Evolutionary conservation across 2,329 filamentous ascomycete species (phyloP), one percentile per base, ranked within the genome.

Genomic region (Penicillium fuscoglaucum): DNA sequence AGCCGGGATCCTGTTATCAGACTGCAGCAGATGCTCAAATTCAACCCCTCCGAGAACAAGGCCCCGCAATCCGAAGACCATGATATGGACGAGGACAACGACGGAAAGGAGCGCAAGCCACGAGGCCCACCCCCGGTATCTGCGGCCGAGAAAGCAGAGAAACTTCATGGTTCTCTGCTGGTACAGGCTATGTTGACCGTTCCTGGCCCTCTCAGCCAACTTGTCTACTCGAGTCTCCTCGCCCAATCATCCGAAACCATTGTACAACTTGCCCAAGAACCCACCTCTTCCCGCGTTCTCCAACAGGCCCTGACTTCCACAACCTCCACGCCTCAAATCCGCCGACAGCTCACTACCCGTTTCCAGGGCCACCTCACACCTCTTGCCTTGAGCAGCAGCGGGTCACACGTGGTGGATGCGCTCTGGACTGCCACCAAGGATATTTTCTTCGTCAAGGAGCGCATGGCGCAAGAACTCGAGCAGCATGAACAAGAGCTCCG

Each of bases 91-190:
- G 80, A 80, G 24, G 74, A 72, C 9, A 76, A 81, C 21, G 80
- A 79, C 40, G 75, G 78, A 28, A 58, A 61, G 26, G 52, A 64
- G 3, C 58, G 52, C 37, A 64, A 56, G 24, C 60, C 61, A 17
- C 19, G 57, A 8, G 54, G 55, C n/a, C 46, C 55, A 17, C 63
- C 61, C 26, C 69, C 60, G 26, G 62, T 55, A 44, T 76, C 86
- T 51, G 64, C 74, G 39, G 65, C 74, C 41, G 68, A 74, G 77
- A 86, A 91, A 81, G 66, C 74, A 48, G 68, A 74, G 77, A 86
- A 91, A 81, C 75, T 91, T 72, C 93, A 99, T 77, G 91, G 89
- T 59, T 91, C 90, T 21, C 83, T 96, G 47, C 83, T 99, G 29
- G 87, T 90, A 9, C 88, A 95, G 61, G 79, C 89, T 4, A 89